Base-by-base conservation (phyloP, 768 basidiomycete genomes). In the Russula ochroleuca region DNA sequence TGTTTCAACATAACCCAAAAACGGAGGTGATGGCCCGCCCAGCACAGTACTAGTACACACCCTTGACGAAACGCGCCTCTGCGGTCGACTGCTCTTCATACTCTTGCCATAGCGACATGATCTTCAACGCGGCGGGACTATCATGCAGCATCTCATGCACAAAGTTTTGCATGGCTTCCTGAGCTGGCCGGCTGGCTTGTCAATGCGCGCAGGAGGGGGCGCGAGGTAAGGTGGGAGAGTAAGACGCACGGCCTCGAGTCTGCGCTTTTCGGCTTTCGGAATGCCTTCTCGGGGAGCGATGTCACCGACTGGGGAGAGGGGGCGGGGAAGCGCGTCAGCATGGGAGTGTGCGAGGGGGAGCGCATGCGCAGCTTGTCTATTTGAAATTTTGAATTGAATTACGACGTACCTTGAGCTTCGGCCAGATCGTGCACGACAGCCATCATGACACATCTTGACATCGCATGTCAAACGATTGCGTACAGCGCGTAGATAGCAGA, bases 161-260 rank as follows among this genome's bases (percentile, higher is more conserved):
- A 71, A 98, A 94, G 64, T 91, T 91, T 57, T 87, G 82, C 88
- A 98, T 98, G 2, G 94, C 94, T 70, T 88, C 87, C 85, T 93
- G 73, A 59, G 49, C 33, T 19, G 28, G 13, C 13, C 23, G 8
- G 38, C 11, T 5, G 25, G 21, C 6, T 4, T 28, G 58, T 45
- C 45, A 38, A 31, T 7, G 13, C 19, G 21, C 2, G 5, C 56
- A 21, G 31, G 15, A 38, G 28, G 48, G 52, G 9, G 45, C 4
- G 21, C 2, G 41, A 7, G 15, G 21, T 37, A 40, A 40, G 33
- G 47, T 14, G 45, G 2, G 31, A 28, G 11, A 41, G 7, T 14
- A 28, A 40, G 15, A 64, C 83, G 33, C 38, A 88, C 91, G 41
- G 80, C 78, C 78, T 96, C 94, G 14, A 92, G 78, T 10, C 81